A percentile compares a stretch with the other conserved stretches of the same genome.
These are phyloP conservation scores for Pseudoperonospora humuli DNA, from an alignment of 352 stramenopile species.

Conservation along the genomic window DNA sequence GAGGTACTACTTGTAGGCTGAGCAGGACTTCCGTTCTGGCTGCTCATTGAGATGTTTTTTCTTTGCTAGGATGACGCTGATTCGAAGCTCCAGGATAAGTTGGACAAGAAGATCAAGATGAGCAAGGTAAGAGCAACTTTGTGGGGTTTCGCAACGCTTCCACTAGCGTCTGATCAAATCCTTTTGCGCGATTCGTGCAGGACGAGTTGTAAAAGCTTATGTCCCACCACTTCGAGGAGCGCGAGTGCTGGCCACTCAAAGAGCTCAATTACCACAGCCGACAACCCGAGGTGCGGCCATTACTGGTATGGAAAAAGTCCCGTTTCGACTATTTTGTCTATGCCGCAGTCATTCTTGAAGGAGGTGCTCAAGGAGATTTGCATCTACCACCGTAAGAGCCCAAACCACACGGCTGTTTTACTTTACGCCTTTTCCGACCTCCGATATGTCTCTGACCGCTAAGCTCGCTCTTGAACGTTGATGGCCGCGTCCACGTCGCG, in stretches of 20 bases:
- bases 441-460: too few relatives aligned
- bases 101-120: constrained; percentile 88
- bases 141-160: neutral
- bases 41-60: neutral
- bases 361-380: constrained; percentile 87
- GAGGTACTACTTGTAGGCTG: constrained; percentile 31
- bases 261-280: constrained; percentile 85
- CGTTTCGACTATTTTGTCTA: neutral
- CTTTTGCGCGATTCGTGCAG: constrained; percentile 17
- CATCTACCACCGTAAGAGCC: constrained; percentile 81
- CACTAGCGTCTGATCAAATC: neutral
- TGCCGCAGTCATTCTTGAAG: constrained; percentile 72
- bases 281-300: constrained; percentile 59
- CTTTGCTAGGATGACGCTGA: constrained; percentile 34
- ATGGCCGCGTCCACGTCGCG: too few relatives aligned
- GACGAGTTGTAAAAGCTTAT: constrained; percentile 85
- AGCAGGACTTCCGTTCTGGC: neutral
- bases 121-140: constrained; percentile 49
- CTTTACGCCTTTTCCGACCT: too few relatives aligned
- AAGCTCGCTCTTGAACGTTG: too few relatives aligned
- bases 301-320: neutral
- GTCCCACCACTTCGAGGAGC: constrained; percentile 84
- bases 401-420: too few relatives aligned
- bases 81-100: constrained; percentile 54
- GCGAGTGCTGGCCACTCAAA: constrained; percentile 84